These are phyloP conservation scores for Colletotrichum costaricense DNA, from an alignment of 2,329 filamentous ascomycete species.

Conservation along the genomic window DNA sequence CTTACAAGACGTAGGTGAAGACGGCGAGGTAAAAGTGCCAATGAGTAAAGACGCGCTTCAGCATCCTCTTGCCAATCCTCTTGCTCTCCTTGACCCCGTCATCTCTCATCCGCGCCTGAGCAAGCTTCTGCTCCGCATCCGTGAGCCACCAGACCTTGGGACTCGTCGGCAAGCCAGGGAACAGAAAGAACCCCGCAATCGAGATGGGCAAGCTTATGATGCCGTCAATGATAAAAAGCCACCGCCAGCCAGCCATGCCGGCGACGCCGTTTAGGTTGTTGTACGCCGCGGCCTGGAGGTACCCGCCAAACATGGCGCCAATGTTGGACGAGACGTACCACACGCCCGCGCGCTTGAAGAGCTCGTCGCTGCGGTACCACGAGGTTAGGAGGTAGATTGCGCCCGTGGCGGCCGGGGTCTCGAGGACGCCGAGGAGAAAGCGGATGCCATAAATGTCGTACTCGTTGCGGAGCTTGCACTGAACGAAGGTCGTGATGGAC, in stretches of 20 bases:
- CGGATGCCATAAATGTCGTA: constrained; percentile 41
- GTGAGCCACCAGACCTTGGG: constrained; percentile 47
- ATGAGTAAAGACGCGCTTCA: constrained; percentile 41
- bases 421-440: constrained; percentile 43
- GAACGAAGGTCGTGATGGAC: constrained; percentile 36
- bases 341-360: constrained; percentile 58
- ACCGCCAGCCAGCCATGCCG: constrained; percentile 58
- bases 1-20: constrained; percentile 38
- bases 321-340: constrained; percentile 60
- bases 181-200: constrained; percentile 57
- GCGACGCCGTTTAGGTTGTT: constrained; percentile 57
- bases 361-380: constrained; percentile 45
- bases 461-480: constrained; percentile 36
- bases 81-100: constrained; percentile 34
- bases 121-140: constrained; percentile 45
- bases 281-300: constrained; percentile 62
- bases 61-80: constrained; percentile 41
- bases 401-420: constrained; percentile 34
- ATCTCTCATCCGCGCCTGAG: constrained; percentile 42
- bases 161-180: constrained; percentile 48
- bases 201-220: constrained; percentile 62
- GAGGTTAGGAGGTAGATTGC: constrained; percentile 42
- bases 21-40: constrained; percentile 44
- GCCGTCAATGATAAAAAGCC: constrained; percentile 65
- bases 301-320: constrained; percentile 61